Percentiles rank a stretch among this genome's conserved stretches.
phyloP scores from a whole-genome alignment of 768 basidiomycete genomes.

The Daedaleopsis sinensis region DNA sequence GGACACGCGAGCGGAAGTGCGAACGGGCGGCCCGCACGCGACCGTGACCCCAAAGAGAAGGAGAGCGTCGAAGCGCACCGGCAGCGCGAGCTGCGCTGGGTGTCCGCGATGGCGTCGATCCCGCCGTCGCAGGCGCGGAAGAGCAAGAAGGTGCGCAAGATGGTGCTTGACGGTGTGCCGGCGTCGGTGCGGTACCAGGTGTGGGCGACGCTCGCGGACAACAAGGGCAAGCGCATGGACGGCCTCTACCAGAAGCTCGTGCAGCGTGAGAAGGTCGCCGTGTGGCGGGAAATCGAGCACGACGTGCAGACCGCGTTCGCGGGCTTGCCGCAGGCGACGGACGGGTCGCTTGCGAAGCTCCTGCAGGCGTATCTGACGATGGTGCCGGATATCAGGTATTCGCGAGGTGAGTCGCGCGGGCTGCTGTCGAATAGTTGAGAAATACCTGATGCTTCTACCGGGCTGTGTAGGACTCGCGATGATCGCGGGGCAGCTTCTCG shows the following conservation, averaged over 20 bases:
- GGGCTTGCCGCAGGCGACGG: conserved; percentile 61
- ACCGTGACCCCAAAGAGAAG: conserved; percentile 1
- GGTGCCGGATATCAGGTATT: conserved; percentile 83
- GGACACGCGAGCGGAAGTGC: too few relatives aligned
- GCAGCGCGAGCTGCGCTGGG: conserved; percentile 78
- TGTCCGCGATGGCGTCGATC: conserved; percentile 58
- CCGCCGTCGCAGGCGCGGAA: conserved; percentile 68
- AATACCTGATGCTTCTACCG: neutral
- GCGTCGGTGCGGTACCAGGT: conserved; percentile 83
- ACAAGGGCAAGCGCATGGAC: conserved; percentile 68
- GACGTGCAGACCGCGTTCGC: conserved; percentile 59
- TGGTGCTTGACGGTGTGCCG: conserved; percentile 77
- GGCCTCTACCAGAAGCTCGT: conserved; percentile 68
- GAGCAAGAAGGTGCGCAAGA: conserved; percentile 76
- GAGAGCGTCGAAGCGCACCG: conserved; percentile 59
- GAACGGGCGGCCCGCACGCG: neutral
- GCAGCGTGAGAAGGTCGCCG: conserved; percentile 54
- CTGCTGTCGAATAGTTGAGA: neutral
- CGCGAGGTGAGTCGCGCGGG: conserved; percentile 47
- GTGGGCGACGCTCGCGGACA: conserved; percentile 81
- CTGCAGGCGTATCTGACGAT: conserved; percentile 77
- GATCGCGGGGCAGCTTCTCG: conserved; percentile 71
- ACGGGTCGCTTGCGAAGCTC: conserved; percentile 52
- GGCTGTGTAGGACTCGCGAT: conserved; percentile 57
- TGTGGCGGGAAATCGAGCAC: conserved; percentile 55